phyloP scores from a whole-genome alignment of 306 rosid genomes.

The Trichosanthes cucumerina region DNA sequence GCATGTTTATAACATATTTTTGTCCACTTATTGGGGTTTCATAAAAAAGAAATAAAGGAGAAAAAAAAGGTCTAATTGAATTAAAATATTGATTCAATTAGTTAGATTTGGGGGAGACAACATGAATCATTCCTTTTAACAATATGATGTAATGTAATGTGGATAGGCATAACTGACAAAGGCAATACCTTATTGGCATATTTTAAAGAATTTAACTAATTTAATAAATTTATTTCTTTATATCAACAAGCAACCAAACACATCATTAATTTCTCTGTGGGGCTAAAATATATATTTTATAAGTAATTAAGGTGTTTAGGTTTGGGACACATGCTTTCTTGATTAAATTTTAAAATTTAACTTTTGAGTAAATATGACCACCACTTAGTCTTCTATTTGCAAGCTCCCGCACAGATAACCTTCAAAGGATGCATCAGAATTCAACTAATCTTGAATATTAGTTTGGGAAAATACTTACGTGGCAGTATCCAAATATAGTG shows the following conservation, averaged over 20 bases:
- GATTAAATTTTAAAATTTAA: no score
- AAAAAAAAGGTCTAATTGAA: background rate
- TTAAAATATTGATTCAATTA: background rate
- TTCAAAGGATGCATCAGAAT: no score
- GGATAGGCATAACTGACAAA: background rate
- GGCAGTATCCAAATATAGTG: no score
- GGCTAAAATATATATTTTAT: background rate
- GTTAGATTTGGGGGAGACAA: background rate
- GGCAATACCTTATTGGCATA: background rate
- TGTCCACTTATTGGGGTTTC: background rate
- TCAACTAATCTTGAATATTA: no score
- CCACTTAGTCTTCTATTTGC: no score
- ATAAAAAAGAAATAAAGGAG: accelerated
- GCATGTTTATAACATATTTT: background rate
- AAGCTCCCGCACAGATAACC: no score
- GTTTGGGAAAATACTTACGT: no score
- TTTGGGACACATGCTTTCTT: background rate
- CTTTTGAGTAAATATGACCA: no score
- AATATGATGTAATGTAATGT: background rate
- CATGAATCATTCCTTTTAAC: background rate
- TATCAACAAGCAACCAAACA: background rate
- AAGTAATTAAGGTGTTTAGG: background rate
- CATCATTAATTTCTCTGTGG: background rate
- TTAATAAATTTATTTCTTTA: background rate
- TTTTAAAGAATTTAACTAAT: background rate